phyloP scores from a whole-genome alignment of 1,284 basidiomycete species.

The Exobasidium cylindrosporum region DNA sequence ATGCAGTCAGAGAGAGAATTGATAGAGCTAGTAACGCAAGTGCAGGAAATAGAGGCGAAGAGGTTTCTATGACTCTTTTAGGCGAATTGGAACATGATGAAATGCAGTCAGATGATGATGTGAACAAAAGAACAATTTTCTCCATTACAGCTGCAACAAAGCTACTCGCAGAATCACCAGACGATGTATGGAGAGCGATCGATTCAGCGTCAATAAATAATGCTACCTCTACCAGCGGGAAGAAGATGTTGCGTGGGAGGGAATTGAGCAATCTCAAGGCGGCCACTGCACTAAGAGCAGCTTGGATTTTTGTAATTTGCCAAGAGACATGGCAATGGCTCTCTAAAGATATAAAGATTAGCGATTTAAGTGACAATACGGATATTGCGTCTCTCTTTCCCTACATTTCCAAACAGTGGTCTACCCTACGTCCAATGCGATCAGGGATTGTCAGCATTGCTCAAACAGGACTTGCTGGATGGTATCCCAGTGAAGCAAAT shows the following conservation, averaged over 20 bases:
- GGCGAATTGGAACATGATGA: not conserved
- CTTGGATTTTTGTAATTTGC: constrained; percentile 35
- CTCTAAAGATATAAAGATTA: constrained; percentile 16
- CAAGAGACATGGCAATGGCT: constrained; percentile 29
- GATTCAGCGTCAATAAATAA: constrained; percentile 14
- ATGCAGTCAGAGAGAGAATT: constrained; percentile 18
- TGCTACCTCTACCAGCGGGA: constrained; percentile 14
- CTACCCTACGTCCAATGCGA: constrained; percentile 35
- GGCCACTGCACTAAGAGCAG: constrained; percentile 21
- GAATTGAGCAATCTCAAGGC: constrained; percentile 5
- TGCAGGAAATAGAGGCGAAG: not conserved
- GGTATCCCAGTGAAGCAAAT: not conserved
- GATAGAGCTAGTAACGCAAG: constrained; percentile 13
- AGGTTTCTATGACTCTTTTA: not conserved
- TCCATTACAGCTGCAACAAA: constrained; percentile 33
- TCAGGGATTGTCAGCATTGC: constrained; percentile 7
- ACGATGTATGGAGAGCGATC: constrained; percentile 39
- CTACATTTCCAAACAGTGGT: constrained; percentile 39
- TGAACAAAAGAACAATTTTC: constrained; percentile 17
- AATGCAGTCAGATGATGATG: constrained; percentile 12
- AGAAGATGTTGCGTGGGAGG: constrained; percentile 22
- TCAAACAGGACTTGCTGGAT: not conserved
- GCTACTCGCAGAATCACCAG: constrained; percentile 37
- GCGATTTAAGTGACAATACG: constrained; percentile 17
- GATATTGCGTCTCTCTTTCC: constrained; percentile 30